Evolutionary conservation across 2,329 filamentous ascomycete species (phyloP), one percentile per base, ranked within the genome.

Genomic region (Colletotrichum falcatum): DNA sequence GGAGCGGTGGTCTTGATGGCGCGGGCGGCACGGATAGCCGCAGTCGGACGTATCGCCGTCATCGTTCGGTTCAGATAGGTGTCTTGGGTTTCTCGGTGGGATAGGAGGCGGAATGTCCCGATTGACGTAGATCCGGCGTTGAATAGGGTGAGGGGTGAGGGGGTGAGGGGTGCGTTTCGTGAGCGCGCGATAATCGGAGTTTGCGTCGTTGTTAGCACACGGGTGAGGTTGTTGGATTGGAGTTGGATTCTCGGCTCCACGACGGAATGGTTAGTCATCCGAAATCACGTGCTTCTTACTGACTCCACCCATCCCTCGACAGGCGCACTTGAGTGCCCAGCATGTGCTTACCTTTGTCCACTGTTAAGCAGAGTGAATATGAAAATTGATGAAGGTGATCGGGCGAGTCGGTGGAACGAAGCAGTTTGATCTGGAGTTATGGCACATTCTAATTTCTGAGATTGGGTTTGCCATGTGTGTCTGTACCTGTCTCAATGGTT

Each of bases 1-100:
- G 73, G 62, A 51, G 62, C 54, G 65, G 74, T 70, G 71, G 77
- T 76, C 72, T 80, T 80, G 76, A 80, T 79, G 72, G 76, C 72
- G 78, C 79, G 82, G 61, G 72, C 72, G 66, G 72, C 72, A 61
- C 72, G 72, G 44, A 73, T 62, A 61, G 72, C 71, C 65, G 66
- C 61, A 61, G 70, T 73, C 46, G 70, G 66, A 65, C 72, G 72
- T 65, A 73, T 69, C 56, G 72, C 70, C 63, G 72, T 58, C 72
- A 73, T 73, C 61, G 42, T 65, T 54, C 44, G 53, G 44, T n/a
- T 54, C 35, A 26, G 37, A 12, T 20, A 53, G 12, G 8, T 26
- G 12, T 5, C 35, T 60, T 42, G 28, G 46, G 35, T 33, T 56
- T 28, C 18, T 42, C 5, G 58, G 18, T 35, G 3, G 39, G 35